phyloP scores from a whole-genome alignment of 2,329 filamentous ascomycete genomes.

The Pseudogymnoascus sp. region DNA sequence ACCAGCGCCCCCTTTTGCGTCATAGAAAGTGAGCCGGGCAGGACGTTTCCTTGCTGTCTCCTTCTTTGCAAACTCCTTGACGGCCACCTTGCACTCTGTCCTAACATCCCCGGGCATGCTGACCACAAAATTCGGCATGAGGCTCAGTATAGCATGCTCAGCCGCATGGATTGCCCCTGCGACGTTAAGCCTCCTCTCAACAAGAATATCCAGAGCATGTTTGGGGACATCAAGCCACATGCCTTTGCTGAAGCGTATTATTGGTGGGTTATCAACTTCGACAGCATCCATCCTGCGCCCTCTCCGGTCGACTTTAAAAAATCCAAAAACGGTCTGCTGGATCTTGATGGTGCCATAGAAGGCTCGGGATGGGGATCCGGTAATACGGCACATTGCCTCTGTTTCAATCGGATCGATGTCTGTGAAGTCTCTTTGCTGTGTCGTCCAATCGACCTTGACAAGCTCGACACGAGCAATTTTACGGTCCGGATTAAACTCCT shows the following conservation, averaged over 20 bases:
- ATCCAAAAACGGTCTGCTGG: slow-evolving; percentile 83
- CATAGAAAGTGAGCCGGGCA: slow-evolving; percentile 86
- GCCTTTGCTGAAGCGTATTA: slow-evolving; percentile 75
- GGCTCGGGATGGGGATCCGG: slow-evolving; percentile 55
- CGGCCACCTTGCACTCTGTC: slow-evolving; percentile 84
- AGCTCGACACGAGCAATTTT: slow-evolving; percentile 80
- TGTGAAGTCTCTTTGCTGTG: slow-evolving; percentile 84
- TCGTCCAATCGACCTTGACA: slow-evolving; percentile 92
- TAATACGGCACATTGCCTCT: slow-evolving; percentile 71
- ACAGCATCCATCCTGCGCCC: slow-evolving; percentile 84
- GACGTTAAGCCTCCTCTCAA: slow-evolving; percentile 63
- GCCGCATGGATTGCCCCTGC: slow-evolving; percentile 90
- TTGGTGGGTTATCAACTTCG: slow-evolving; percentile 85
- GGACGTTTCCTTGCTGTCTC: slow-evolving; percentile 71
- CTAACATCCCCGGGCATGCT: slow-evolving; percentile 84
- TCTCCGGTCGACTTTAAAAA: slow-evolving; percentile 90
- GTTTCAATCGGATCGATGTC: slow-evolving; percentile 92
- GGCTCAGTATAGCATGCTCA: slow-evolving; percentile 78
- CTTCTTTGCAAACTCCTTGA: slow-evolving; percentile 75
- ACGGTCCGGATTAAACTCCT: slow-evolving; percentile 73
- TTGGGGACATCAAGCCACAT: slow-evolving; percentile 94
- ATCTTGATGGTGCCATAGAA: slow-evolving; percentile 85
- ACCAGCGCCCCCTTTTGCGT: slow-evolving; percentile 77
- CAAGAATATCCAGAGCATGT: slow-evolving; percentile 68
- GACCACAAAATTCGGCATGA: slow-evolving; percentile 87